Evolutionary conservation across 2,329 filamentous ascomycete species (phyloP).

Genomic region (Nigrograna mackinnonii): DNA sequence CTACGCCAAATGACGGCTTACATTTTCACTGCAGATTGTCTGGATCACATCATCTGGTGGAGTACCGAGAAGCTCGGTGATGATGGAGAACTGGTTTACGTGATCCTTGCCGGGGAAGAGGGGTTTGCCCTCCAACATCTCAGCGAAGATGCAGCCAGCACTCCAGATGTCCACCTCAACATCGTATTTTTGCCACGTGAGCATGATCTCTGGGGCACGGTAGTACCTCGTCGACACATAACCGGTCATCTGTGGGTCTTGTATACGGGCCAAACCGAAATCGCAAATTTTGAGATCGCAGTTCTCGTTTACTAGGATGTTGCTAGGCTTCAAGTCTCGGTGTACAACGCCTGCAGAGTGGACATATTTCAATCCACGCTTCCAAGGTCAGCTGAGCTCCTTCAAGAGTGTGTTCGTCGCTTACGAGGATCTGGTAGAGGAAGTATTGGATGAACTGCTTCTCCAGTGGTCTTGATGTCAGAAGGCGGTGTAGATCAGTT

Average conservation of each 20-base stretch:
- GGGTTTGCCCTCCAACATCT: constrained; percentile 98
- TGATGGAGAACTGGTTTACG: constrained; percentile 99
- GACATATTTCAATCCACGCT: constrained; percentile 98
- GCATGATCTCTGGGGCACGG: constrained; percentile 98
- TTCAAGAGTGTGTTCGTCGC: constrained; percentile 34
- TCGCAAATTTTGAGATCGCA: constrained; percentile 99
- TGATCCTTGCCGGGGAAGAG: constrained; percentile 99
- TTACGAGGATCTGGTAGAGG: constrained; percentile 95
- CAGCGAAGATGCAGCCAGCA: constrained; percentile 96
- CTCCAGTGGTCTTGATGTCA: constrained; percentile 94
- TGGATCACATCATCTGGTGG: constrained; percentile 98
- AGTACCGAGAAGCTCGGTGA: constrained; percentile 94
- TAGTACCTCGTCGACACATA: constrained; percentile 99
- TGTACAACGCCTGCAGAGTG: constrained; percentile 98
- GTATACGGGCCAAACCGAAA: constrained; percentile 94
- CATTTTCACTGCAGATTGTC: constrained; percentile 97
- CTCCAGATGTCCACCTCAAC: constrained; percentile 99
- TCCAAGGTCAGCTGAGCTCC: constrained; percentile 21
- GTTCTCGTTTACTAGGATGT: constrained; percentile 99
- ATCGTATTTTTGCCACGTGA: constrained; percentile 99
- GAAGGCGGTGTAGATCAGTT: constrained; percentile 91
- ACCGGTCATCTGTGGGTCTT: constrained; percentile 99
- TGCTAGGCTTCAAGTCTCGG: constrained; percentile 96
- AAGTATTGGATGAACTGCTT: constrained; percentile 99
- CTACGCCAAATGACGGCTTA: constrained; percentile 53